A percentile compares a stretch with the other conserved stretches of the same genome.
These are phyloP conservation scores for Lineolata rhizophorae DNA, from an alignment of 495 filamentous ascomycete species.

Conservation along the genomic window DNA sequence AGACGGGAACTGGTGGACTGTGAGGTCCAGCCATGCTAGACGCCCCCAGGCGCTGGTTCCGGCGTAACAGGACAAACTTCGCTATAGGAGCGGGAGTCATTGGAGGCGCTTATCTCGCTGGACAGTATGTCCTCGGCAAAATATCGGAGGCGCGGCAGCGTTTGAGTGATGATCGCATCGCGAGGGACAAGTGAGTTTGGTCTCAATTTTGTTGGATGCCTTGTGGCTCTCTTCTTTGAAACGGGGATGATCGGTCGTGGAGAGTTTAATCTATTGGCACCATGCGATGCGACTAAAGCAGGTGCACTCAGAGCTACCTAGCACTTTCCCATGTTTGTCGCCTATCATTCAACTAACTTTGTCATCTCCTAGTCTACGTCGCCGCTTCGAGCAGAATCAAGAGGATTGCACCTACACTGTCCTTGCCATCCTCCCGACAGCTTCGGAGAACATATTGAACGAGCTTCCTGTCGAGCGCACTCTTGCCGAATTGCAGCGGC, in stretches of 20 bases:
- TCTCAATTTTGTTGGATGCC: slow-evolving; percentile 2
- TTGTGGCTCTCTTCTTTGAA: background rate
- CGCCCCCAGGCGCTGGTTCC: slow-evolving; percentile 67
- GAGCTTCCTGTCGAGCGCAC: slow-evolving; percentile 76
- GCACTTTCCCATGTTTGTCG: too few species aligned
- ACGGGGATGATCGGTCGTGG: slow-evolving; percentile 8
- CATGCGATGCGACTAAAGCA: too few species aligned
- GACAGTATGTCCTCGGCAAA: slow-evolving; percentile 78
- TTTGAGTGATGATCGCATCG: slow-evolving; percentile 85
- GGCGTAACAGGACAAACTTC: slow-evolving; percentile 74
- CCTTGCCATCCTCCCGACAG: slow-evolving; percentile 78
- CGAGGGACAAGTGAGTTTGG: slow-evolving; percentile 76
- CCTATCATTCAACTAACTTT: too few species aligned
- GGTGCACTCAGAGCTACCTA: too few species aligned
- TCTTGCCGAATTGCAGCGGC: slow-evolving; percentile 77
- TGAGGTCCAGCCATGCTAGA: slow-evolving; percentile 41
- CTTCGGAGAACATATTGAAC: slow-evolving; percentile 69
- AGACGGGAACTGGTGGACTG: too few species aligned
- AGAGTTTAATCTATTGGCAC: too few species aligned
- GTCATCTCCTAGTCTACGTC: slow-evolving; percentile 58
- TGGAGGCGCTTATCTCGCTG: slow-evolving; percentile 78
- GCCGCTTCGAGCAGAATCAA: slow-evolving; percentile 95
- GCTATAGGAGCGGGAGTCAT: slow-evolving; percentile 70
- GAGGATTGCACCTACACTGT: slow-evolving; percentile 98
- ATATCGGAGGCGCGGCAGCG: slow-evolving; percentile 81